Evolutionary conservation across 2,329 filamentous ascomycete species (phyloP).

Genomic region (Fusarium metavorans): DNA sequence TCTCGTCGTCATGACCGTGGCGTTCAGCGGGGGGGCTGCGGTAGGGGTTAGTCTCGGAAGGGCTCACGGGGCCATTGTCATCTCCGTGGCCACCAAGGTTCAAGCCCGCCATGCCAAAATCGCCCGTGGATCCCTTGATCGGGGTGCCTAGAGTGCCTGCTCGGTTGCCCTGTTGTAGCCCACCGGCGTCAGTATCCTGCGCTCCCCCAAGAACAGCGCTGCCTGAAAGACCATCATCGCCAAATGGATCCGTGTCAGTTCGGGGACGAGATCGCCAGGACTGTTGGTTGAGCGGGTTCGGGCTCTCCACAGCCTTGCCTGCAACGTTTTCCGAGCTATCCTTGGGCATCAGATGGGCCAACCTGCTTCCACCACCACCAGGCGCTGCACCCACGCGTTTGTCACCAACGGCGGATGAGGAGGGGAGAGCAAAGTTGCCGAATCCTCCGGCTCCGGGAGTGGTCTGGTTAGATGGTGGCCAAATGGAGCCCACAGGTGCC

Average conservation of each 20-base stretch:
- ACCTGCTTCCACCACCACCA: conserved; percentile 83
- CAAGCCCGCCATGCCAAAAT: conserved; percentile 73
- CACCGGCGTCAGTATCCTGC: conserved; percentile 71
- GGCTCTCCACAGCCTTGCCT: conserved; percentile 63
- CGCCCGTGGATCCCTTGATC: conserved; percentile 64
- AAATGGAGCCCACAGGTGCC: conserved; percentile 58
- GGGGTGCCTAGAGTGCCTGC: conserved; percentile 64
- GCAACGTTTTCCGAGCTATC: conserved; percentile 76
- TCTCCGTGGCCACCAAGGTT: conserved; percentile 69
- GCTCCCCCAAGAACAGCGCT: conserved; percentile 81
- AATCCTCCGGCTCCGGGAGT: conserved; percentile 83
- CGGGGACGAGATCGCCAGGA: conserved; percentile 71
- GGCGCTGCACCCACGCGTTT: conserved; percentile 79
- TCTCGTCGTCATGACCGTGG: conserved; percentile 72
- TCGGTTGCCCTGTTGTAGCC: conserved; percentile 47
- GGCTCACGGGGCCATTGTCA: conserved; percentile 81
- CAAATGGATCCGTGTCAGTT: conserved; percentile 82
- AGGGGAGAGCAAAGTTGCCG: conserved; percentile 83
- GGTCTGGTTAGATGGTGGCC: conserved; percentile 63
- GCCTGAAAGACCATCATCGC: conserved; percentile 74
- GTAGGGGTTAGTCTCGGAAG: conserved; percentile 96
- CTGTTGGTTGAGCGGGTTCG: conserved; percentile 53
- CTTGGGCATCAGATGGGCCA: conserved; percentile 87
- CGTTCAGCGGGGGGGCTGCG: conserved; percentile 87
- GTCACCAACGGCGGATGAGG: conserved; percentile 69